Evolutionary conservation across 2,329 filamentous ascomycete genomes (phyloP).

Genomic region (Capronia epimyces): DNA sequence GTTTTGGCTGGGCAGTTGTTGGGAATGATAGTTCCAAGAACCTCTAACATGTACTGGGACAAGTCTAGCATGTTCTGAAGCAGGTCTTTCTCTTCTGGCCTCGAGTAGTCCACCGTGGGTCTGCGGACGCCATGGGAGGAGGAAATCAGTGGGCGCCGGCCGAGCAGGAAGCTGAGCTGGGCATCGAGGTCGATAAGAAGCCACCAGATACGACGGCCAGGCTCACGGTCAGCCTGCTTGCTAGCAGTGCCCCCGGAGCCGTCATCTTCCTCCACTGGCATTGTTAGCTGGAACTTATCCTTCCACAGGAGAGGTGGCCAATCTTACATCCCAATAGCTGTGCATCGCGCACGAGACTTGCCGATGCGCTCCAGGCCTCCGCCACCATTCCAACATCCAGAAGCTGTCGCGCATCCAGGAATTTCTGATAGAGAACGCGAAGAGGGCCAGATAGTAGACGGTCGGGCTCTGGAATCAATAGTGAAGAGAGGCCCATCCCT

Average conservation of each 20-base stretch:
- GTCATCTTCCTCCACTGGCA: conserved; percentile 12
- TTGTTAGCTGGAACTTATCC: background rate
- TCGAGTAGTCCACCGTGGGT: background rate
- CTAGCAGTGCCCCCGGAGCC: background rate
- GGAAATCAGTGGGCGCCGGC: conserved; percentile 15
- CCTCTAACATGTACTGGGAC: conserved; percentile 11
- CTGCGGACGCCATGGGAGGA: conserved; percentile 4
- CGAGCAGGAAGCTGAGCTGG: conserved; percentile 21
- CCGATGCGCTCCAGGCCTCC: conserved; percentile 18
- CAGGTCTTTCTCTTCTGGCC: conserved; percentile 6
- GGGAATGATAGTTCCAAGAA: conserved; percentile 7
- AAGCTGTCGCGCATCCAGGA: conserved; percentile 8
- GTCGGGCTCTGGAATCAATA: background rate
- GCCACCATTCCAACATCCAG: conserved; percentile 15
- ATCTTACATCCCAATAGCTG: conserved; percentile 17
- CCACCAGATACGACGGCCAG: conserved; percentile 22
- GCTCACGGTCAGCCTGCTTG: conserved; percentile 2
- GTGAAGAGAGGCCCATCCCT: background rate
- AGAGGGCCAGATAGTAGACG: conserved; percentile 3
- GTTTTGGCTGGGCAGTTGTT: background rate
- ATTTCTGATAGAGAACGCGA: conserved; percentile 11
- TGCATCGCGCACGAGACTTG: conserved; percentile 17
- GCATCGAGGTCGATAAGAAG: conserved; percentile 19
- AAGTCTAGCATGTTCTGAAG: conserved; percentile 12
- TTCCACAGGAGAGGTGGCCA: background rate